These are phyloP conservation scores for Botrytis sinoallii DNA, from an alignment of 2,329 filamentous ascomycete genomes.

Conservation along the genomic window DNA sequence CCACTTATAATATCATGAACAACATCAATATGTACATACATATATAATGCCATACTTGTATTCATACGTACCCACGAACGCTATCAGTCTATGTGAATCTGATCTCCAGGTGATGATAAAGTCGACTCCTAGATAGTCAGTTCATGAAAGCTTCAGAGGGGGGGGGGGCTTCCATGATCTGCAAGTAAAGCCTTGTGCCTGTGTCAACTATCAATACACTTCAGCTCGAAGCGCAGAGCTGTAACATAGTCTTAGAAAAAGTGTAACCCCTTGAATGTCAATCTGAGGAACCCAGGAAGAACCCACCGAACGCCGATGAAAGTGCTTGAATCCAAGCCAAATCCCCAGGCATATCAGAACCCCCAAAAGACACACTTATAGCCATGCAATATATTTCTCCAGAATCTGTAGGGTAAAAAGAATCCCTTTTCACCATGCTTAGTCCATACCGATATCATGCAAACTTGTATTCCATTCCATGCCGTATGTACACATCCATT, in stretches of 20 bases:
- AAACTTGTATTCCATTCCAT: slow-evolving; percentile 23
- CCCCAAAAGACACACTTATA: not conserved
- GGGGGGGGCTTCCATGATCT: not conserved
- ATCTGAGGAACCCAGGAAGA: not conserved
- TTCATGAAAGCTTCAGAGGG: too few species aligned
- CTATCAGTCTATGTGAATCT: not conserved
- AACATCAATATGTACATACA: not conserved
- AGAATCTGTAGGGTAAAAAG: not conserved
- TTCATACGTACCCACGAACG: not conserved
- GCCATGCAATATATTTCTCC: not conserved
- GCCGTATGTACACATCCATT: slow-evolving; percentile 27
- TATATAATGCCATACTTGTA: not conserved
- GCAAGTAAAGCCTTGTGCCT: not conserved
- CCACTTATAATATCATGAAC: not conserved
- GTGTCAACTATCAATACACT: not conserved
- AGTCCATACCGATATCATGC: slow-evolving; percentile 1
- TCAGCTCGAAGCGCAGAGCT: not conserved
- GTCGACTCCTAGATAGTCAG: not conserved
- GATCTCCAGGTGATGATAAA: not conserved
- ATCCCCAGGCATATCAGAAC: not conserved
- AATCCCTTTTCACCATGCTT: not conserved
- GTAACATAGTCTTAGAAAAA: not conserved
- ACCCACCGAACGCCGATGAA: not conserved
- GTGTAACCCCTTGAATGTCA: not conserved
- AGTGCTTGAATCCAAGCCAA: not conserved